Conservation (phyloP, 2,329 filamentous ascomycete genomes). For the Colletotrichum cereale region DNA sequence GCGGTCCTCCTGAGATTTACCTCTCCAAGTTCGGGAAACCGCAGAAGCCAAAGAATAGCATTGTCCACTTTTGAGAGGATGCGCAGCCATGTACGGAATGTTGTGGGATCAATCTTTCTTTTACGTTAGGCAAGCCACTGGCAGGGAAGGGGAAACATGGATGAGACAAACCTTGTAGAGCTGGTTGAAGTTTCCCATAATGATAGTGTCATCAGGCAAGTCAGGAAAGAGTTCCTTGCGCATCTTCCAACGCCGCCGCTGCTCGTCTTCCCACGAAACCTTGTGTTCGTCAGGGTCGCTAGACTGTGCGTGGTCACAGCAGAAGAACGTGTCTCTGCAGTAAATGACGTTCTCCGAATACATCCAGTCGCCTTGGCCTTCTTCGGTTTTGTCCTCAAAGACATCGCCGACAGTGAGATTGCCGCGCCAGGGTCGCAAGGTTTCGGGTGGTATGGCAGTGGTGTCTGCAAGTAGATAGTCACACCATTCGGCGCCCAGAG, state of each 20-base stretch:
- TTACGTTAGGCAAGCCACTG: conserved; percentile 19
- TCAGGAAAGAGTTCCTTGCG: conserved; percentile 90
- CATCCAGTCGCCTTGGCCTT: conserved; percentile 84
- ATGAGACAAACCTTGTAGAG: conserved; percentile 85
- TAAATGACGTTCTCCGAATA: conserved; percentile 98
- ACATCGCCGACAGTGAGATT: conserved; percentile 82
- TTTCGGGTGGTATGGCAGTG: conserved; percentile 85
- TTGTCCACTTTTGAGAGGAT: conserved; percentile 89
- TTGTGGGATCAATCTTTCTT: conserved; percentile 90
- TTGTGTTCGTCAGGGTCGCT: conserved; percentile 77
- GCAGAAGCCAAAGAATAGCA: conserved; percentile 93
- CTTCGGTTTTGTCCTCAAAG: conserved; percentile 74
- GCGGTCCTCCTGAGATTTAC: conserved; percentile 86
- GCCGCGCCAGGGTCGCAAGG: conserved; percentile 81
- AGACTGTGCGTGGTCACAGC: conserved; percentile 95
- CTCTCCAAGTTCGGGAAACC: conserved; percentile 95
- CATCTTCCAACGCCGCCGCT: conserved; percentile 88
- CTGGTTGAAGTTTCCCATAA: conserved; percentile 98
- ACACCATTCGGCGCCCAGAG: conserved; percentile 96
- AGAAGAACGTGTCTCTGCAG: conserved; percentile 96
- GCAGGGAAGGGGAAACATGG: neutral
- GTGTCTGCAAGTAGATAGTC: conserved; percentile 95
- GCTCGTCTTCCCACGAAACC: conserved; percentile 87
- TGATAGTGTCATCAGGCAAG: conserved; percentile 85
- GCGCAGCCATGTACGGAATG: conserved; percentile 94